A percentile compares a stretch with the other conserved stretches of the same genome.
These are phyloP conservation scores for Diphasiastrum complanatum DNA, from an alignment of 83 land plant genomes.

Conservation along the genomic window DNA sequence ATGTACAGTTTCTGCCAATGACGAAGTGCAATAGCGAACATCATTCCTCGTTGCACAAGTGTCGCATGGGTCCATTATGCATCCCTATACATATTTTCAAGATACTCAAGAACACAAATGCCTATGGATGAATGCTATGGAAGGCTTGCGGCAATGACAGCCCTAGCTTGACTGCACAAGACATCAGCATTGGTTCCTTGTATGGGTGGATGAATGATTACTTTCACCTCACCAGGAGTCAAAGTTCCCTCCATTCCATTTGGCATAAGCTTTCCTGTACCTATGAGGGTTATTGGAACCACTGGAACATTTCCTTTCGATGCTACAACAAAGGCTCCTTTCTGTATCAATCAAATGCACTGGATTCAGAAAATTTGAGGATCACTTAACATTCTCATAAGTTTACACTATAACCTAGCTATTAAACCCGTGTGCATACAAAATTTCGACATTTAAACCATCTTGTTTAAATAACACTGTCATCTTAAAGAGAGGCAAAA, in stretches of 20 bases:
- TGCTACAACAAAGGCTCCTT: constrained; percentile 93
- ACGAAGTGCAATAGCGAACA: too few species aligned
- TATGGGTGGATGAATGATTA: constrained; percentile 72
- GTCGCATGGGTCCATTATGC: too few species aligned
- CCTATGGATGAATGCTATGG: too few species aligned
- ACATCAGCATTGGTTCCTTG: constrained; percentile 51
- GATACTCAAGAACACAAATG: too few species aligned
- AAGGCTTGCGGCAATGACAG: constrained; percentile 49
- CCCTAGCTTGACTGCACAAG: constrained; percentile 57
- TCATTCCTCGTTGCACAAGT: too few species aligned
- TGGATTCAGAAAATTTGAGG: not conserved
- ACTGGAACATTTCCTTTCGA: constrained; percentile 75
- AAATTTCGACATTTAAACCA: not conserved
- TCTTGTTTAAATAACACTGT: not conserved
- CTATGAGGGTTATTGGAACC: constrained; percentile 78
- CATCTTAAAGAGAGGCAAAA: too few species aligned
- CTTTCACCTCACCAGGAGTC: constrained; percentile 57
- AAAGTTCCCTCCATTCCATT: constrained; percentile 63
- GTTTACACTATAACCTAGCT: too few species aligned
- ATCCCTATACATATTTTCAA: too few species aligned
- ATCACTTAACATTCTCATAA: too few species aligned
- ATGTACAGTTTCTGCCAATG: too few species aligned
- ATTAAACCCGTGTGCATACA: too few species aligned
- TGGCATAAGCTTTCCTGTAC: constrained; percentile 91
- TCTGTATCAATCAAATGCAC: constrained; percentile 35